Evolutionary conservation across 345 rosid genomes (phyloP), one percentile per base, ranked within the genome.

Genomic region (Corymbia maculata): DNA sequence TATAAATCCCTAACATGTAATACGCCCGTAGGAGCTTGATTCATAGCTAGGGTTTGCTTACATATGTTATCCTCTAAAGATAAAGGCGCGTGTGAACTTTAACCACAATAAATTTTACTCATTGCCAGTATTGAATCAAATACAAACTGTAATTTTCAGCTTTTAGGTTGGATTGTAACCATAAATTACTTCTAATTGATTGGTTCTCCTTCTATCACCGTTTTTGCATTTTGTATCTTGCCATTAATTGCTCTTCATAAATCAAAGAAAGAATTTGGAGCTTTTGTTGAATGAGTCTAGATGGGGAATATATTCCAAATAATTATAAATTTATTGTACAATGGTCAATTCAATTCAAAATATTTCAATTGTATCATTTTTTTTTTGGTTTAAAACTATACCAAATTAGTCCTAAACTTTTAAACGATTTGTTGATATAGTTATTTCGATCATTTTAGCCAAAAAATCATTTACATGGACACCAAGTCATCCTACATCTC

Each of bases 401-500:
- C 42, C 42, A 36, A 36, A 36, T 4, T 64, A 13, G 13, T 64
- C 7, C 13, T 64, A n/a, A 64, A 13, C 7, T 0, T 64, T 64
- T n/a, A 13, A 2, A 64, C 36, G 1, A 64, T 64, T 52, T n/a
- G 17, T n/a, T 2, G n/a, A 13, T n/a, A 4, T 64, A 64, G 0
- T 64, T 13, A 13, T n/a, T 64, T 9, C 7, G 15, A 3, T 2
- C 15, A 64, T 64, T 13, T n/a, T 64, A 64, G 15, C 0, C 4
- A 3, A 64, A n/a, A n/a, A 64, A n/a, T n/a, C 42, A 13, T 0
- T n/a, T 0, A 64, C 8, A 0, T n/a, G 14, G 32, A 64, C 14
- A 3, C 0, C 0, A 0, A 36, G 0, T 2, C 0, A 7, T 64
- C 19, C 0, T 6, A n/a, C 15, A 2, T 14, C 0, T 14, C 9